Base-by-base conservation (phyloP, 2,329 filamentous ascomycete species). In the Colletotrichum gloeosporioides region DNA sequence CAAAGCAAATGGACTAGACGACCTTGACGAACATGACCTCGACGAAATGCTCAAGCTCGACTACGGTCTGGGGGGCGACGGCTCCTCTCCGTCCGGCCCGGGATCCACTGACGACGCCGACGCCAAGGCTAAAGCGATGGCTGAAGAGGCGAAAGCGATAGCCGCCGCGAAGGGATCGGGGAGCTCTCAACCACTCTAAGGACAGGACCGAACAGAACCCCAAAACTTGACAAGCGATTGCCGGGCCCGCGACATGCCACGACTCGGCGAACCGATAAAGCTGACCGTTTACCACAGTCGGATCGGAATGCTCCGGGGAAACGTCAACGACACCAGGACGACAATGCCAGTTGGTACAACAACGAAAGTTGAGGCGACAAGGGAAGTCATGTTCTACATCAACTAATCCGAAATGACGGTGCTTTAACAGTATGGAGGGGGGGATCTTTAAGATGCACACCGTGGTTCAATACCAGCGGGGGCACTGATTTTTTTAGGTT, bases 51-150 rank as follows among this genome's bases (percentile, higher is more conserved):
- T 49, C 9, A 69, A 76, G 22, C 27, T 44, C 65, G 74, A 69
- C 6, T 59, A 73, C 57, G 63, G 69, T 18, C 12, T 55, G 13
- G 70, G 55, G 31, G 61, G 49, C n/a, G 27, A 25, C 31, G 39
- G 34, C 44, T 25, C 36, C 18, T 44, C 67, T 32, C 27, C 66
- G 13, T 15, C 67, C 59, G 18, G 49, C 53, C 25, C 25, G 36
- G 32, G 49, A 67, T n/a, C 16, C 22, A 34, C 16, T 44, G 53
- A 73, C 27, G 75, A 71, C 36, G 73, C 63, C 31, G 73, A 76
- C 44, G 75, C 75, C 25, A 63, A 67, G 39, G 71, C 71, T 7
- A 71, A 75, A 44, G 75, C 61, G 12, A 71, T 49, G 66, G 71
- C 61, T 44, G 67, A 63, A 15, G 71, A 61, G 16, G 72, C 66